A percentile compares a stretch with the other conserved stretches of the same genome.
Evolutionary conservation across 441 rosid species (phyloP).

Genomic region (Populus hybrid): DNA sequence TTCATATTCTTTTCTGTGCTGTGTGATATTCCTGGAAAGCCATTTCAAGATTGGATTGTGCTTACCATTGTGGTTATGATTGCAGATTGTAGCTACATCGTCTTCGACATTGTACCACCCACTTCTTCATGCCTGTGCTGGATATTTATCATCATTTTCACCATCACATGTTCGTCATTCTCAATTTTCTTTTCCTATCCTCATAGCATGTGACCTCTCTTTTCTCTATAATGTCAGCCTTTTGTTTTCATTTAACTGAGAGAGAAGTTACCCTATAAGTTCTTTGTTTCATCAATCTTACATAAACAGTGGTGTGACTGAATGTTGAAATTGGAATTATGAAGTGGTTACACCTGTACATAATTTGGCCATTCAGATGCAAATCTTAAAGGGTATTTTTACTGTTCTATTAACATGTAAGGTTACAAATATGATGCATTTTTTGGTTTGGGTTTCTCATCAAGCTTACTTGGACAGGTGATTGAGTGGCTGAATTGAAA

Average conservation of each 20-base stretch:
- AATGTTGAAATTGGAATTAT: background rate
- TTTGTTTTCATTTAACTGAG: background rate
- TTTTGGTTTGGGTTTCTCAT: background rate
- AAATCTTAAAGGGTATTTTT: background rate
- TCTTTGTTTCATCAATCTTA: background rate
- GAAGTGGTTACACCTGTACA: background rate
- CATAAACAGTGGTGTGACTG: background rate
- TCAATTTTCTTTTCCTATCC: slow-evolving; percentile 14
- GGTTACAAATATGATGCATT: background rate
- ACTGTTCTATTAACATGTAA: background rate
- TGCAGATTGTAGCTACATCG: slow-evolving; percentile 75
- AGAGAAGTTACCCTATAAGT: background rate
- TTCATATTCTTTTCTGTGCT: background rate
- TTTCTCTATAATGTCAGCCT: background rate
- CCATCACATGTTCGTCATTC: slow-evolving; percentile 71
- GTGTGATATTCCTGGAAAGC: slow-evolving; percentile 5
- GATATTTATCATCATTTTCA: slow-evolving; percentile 78
- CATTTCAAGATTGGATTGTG: slow-evolving; percentile 12
- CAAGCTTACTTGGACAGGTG: background rate
- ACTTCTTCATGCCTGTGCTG: slow-evolving; percentile 73
- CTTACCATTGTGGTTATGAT: slow-evolving; percentile 25
- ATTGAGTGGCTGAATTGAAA: background rate
- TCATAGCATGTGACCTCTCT: background rate
- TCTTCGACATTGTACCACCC: slow-evolving; percentile 62
- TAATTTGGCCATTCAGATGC: background rate